These are phyloP conservation scores for Bryoerythrophyllum caledonicum DNA, from an alignment of 225 moss, liverwort and hornwort species.

Conservation along the genomic window DNA sequence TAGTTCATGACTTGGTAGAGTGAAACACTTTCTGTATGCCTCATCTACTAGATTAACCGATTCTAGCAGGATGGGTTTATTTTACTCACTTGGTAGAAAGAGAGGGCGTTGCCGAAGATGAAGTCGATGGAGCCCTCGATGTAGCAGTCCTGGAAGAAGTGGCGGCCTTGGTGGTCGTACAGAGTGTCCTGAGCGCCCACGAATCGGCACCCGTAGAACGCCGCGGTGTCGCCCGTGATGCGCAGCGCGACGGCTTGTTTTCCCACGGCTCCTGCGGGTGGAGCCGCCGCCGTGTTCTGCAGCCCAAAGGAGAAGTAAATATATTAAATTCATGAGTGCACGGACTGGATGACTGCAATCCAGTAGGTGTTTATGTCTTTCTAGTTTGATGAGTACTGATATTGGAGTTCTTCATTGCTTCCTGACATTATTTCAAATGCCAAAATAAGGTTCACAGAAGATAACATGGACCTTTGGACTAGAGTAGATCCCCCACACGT, in stretches of 20 bases:
- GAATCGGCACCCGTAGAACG: conserved; percentile 46
- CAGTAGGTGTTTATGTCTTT: too few species aligned
- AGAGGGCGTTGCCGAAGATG: conserved; percentile 47
- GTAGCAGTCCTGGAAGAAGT: conserved; percentile 46
- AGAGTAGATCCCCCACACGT: too few species aligned
- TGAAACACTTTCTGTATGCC: too few species aligned
- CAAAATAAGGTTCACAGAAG: too few species aligned
- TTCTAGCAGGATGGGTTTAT: background rate
- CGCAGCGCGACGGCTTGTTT: conserved; percentile 42
- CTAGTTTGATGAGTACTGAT: too few species aligned
- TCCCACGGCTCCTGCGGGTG: conserved; percentile 20
- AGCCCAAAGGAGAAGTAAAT: too few species aligned
- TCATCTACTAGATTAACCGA: background rate
- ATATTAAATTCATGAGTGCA: background rate
- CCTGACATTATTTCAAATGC: too few species aligned
- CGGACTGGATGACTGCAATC: background rate
- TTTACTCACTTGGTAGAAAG: conserved; percentile 32
- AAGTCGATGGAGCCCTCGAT: conserved; percentile 46
- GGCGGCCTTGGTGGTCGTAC: conserved; percentile 46
- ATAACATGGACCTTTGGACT: too few species aligned
- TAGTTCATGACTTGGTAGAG: background rate
- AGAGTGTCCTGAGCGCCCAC: conserved; percentile 43
- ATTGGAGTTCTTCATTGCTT: too few species aligned
- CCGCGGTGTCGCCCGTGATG: conserved; percentile 33
- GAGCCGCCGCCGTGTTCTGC: conserved; percentile 27